phyloP scores from a whole-genome alignment of 768 basidiomycete genomes.

The Amanita fuliginea region DNA sequence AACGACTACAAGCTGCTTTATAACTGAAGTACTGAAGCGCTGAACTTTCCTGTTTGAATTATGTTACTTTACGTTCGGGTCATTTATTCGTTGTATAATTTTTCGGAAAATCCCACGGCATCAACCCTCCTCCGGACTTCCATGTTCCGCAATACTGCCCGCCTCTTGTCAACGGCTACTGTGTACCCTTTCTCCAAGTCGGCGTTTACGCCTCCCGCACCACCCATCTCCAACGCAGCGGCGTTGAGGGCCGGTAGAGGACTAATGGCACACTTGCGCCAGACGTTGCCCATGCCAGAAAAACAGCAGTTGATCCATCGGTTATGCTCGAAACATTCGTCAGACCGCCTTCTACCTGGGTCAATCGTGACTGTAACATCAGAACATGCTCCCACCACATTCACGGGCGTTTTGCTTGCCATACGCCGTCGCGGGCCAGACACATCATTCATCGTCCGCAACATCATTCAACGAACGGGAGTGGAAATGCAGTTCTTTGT shows the following conservation, averaged over 20 bases:
- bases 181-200: constrained; percentile 70
- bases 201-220: constrained; percentile 41
- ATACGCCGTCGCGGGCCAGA: constrained; percentile 77
- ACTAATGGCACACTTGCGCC: constrained; percentile 63
- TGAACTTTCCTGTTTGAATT: constrained; percentile 2
- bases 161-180: constrained; percentile 34
- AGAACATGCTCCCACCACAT: constrained; percentile 67
- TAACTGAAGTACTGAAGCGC: neutral
- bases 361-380: constrained; percentile 78
- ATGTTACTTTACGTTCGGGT: constrained; percentile 2
- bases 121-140: neutral
- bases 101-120: neutral
- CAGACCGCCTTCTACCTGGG: constrained; percentile 63
- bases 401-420: constrained; percentile 83
- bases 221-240: constrained; percentile 29
- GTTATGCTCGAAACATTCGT: constrained; percentile 64
- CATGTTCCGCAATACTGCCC: constrained; percentile 4
- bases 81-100: constrained; percentile 7
- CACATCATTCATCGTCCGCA: constrained; percentile 82
- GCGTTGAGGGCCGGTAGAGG: constrained; percentile 59
- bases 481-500: constrained; percentile 91
- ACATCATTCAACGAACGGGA: constrained; percentile 83
- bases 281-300: constrained; percentile 52
- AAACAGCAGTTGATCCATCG: constrained; percentile 59
- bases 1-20: neutral